Conservation (phyloP, 768 basidiomycete genomes). For the Hydnum rufescens region DNA sequence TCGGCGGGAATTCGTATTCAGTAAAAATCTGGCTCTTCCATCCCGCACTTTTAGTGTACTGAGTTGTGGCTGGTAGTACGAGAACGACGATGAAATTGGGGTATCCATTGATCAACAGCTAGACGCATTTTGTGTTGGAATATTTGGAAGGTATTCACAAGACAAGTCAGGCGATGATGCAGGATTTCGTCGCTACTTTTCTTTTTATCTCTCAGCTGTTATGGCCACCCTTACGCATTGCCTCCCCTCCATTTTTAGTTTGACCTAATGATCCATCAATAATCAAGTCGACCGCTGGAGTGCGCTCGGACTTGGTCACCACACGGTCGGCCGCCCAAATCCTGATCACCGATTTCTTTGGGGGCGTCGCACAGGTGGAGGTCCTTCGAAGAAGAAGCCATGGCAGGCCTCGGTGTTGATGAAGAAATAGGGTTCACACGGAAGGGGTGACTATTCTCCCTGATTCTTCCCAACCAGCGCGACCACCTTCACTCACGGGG, state of each 20-base stretch:
- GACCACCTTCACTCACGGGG: no score
- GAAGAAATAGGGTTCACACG: no score
- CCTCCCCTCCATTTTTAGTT: conserved; percentile 32
- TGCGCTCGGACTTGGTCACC: conserved; percentile 70
- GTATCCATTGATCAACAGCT: conserved; percentile 91
- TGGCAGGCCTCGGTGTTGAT: background rate
- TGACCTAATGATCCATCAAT: conserved; percentile 44
- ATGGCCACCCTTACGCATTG: background rate
- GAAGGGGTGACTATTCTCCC: no score
- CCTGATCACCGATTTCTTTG: conserved; percentile 69
- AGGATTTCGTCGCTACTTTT: conserved; percentile 48
- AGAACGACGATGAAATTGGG: conserved; percentile 85
- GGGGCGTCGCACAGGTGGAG: conserved; percentile 73
- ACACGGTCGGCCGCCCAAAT: conserved; percentile 30
- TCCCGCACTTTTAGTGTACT: background rate
- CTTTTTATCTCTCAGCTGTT: background rate
- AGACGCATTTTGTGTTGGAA: conserved; percentile 78
- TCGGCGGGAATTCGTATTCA: conserved; percentile 86
- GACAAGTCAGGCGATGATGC: conserved; percentile 59
- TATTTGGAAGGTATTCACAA: conserved; percentile 89
- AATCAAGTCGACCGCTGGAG: conserved; percentile 76
- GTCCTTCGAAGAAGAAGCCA: conserved; percentile 16
- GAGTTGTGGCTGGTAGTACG: conserved; percentile 34
- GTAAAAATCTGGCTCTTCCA: conserved; percentile 26
- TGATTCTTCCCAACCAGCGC: no score